Percentiles rank a stretch among this genome's conserved stretches.
These are phyloP conservation scores for Penicillium verrucosum DNA, from an alignment of 2,329 filamentous ascomycete genomes.

Conservation along the genomic window DNA sequence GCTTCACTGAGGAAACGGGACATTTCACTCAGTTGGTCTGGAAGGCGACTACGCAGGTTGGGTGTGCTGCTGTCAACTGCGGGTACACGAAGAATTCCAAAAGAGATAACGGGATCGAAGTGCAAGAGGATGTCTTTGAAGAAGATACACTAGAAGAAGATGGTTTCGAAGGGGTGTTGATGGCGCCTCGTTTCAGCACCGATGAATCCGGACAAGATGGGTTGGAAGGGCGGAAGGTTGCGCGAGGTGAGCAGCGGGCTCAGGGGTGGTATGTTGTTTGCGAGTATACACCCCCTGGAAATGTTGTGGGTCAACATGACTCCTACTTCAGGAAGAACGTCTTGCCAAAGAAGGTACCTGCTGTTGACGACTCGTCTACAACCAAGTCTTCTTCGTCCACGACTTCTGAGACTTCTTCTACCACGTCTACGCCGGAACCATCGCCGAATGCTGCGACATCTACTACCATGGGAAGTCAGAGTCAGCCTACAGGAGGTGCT, in stretches of 20 bases:
- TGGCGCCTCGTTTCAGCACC: background rate
- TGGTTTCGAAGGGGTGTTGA: conserved; percentile 25
- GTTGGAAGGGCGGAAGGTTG: background rate
- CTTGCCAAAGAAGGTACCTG: conserved; percentile 14
- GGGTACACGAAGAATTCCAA: conserved; percentile 28
- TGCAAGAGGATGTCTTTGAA: background rate
- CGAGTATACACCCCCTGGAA: conserved; percentile 67
- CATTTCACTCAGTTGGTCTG: conserved; percentile 74
- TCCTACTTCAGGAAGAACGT: conserved; percentile 35
- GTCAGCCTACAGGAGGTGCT: conserved; percentile 8
- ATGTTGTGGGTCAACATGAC: conserved; percentile 47
- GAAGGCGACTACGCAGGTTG: conserved; percentile 59
- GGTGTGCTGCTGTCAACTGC: conserved; percentile 52
- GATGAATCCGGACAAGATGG: background rate
- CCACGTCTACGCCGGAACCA: conserved; percentile 12
- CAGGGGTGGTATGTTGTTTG: conserved; percentile 66
- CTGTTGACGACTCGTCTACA: conserved; percentile 12
- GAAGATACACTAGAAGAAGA: conserved; percentile 15
- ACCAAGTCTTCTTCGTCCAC: conserved; percentile 17
- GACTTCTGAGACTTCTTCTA: conserved; percentile 7
- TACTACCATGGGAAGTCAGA: background rate
- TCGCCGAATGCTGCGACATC: conserved; percentile 11
- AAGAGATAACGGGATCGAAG: background rate
- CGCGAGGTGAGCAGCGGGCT: conserved; percentile 14
- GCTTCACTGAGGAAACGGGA: conserved; percentile 60